These are phyloP conservation scores for Leishmania aethiopica DNA, from an alignment of 208 protist species.

Conservation along the genomic window DNA sequence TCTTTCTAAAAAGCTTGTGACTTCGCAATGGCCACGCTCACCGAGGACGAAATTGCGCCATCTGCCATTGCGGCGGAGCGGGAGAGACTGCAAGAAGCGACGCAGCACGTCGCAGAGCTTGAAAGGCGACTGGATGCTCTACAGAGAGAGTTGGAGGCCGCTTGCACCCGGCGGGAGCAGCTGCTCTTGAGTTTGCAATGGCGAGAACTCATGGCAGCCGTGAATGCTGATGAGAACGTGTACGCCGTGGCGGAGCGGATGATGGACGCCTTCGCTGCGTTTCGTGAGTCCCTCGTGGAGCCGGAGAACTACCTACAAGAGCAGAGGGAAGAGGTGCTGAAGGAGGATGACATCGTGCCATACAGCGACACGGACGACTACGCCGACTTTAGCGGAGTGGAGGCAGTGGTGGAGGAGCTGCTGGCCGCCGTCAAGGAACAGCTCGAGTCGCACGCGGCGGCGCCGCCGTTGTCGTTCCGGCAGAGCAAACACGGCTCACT, in stretches of 20 bases:
- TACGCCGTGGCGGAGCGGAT: slow-evolving; percentile 55
- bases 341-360: slow-evolving; percentile 35
- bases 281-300: slow-evolving; percentile 46
- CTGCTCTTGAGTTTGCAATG: slow-evolving; percentile 79
- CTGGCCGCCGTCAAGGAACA: slow-evolving; percentile 31
- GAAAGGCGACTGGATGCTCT: slow-evolving; percentile 80
- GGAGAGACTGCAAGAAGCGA: slow-evolving; percentile 40
- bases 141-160: slow-evolving; percentile 58
- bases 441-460: slow-evolving; percentile 21
- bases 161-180: slow-evolving; percentile 47
- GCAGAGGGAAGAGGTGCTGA: slow-evolving; percentile 7
- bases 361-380: slow-evolving; percentile 83
- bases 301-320: slow-evolving; percentile 51
- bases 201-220: slow-evolving; percentile 82
- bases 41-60: slow-evolving; percentile 44
- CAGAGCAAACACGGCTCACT: not conserved
- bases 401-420: slow-evolving; percentile 56
- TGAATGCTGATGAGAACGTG: slow-evolving; percentile 34
- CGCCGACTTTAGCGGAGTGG: slow-evolving; percentile 66
- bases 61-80: slow-evolving; percentile 49
- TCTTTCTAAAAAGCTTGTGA: not conserved
- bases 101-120: slow-evolving; percentile 77
- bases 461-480: not conserved
- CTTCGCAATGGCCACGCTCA: slow-evolving; percentile 14
- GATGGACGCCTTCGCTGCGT: slow-evolving; percentile 39